A percentile compares a stretch with the other conserved stretches of the same genome.
phyloP scores from a whole-genome alignment of 2,329 filamentous ascomycete genomes.

The Ophiocordyceps robertsii region DNA sequence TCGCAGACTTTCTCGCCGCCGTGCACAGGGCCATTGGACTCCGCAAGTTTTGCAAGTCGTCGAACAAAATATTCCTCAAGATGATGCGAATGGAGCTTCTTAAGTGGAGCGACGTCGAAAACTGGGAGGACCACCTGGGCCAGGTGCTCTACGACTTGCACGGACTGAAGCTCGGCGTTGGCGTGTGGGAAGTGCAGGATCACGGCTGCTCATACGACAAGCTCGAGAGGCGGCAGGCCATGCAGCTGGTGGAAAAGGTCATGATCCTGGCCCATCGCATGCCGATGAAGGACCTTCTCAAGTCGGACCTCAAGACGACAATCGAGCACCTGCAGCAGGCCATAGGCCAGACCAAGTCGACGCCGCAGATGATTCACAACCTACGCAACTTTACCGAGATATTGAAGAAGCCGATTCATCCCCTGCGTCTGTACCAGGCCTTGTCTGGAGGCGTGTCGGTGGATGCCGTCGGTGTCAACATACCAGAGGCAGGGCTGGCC shows the following conservation, averaged over 20 bases:
- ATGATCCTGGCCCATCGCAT: conserved; percentile 69
- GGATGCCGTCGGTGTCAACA: conserved; percentile 55
- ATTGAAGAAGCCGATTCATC: conserved; percentile 73
- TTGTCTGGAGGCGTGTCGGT: conserved; percentile 65
- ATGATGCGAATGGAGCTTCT: conserved; percentile 79
- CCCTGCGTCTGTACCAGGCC: conserved; percentile 66
- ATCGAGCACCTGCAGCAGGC: conserved; percentile 90
- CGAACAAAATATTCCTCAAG: conserved; percentile 79
- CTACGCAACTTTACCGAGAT: conserved; percentile 69
- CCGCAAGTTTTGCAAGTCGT: conserved; percentile 71
- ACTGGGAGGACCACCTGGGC: conserved; percentile 75
- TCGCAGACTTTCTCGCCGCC: conserved; percentile 66
- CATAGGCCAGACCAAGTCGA: conserved; percentile 66
- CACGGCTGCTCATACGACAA: conserved; percentile 68
- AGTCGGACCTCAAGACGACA: conserved; percentile 77
- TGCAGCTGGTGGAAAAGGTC: conserved; percentile 72
- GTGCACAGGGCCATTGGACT: conserved; percentile 76
- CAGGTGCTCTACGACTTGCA: conserved; percentile 77
- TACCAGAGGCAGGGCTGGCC: conserved; percentile 57
- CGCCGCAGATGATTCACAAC: conserved; percentile 75
- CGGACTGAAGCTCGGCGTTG: conserved; percentile 61
- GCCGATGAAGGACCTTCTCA: conserved; percentile 80
- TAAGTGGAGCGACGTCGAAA: conserved; percentile 59
- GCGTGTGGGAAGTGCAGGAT: conserved; percentile 54
- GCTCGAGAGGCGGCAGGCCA: conserved; percentile 67